Evolutionary conservation across 257 asterid genomes (phyloP), one percentile per base, ranked within the genome.

Genomic region (Plantago ovata): DNA sequence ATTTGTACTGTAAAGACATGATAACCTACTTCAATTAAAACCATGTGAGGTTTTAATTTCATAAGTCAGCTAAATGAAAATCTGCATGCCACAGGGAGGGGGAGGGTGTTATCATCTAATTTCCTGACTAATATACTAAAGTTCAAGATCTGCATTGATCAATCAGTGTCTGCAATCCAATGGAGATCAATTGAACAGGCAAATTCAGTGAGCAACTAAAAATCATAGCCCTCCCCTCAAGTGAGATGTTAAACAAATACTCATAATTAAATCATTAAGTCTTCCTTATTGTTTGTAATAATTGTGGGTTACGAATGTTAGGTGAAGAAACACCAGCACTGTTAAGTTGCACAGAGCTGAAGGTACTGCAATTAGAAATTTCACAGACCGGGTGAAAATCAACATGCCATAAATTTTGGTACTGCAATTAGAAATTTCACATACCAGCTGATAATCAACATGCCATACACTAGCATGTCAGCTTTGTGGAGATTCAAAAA

Each of bases 21-120:
- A 51, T 23, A 53, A 9, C 54, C 50, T 21, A 60, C 14, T 21
- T 68, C 61, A 18, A 64, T n/a, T 22, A 46, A 18, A 43, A 59
- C 16, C 19, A 43, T 18, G 60, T 15, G 50, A 16, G 23, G 11
- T 13, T 49, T 10, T 40, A 28, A 21, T 10, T 56, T 52, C 62
- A 44, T 60, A 13, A 1, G 18, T 3, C 0, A 32, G 23, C 41
- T 20, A 16, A 41, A 12, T 47, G 28, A 47, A 47, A 47, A 47
- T 6, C 18, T 47, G 28, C 10, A n/a, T n/a, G n/a, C n/a, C n/a
- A n/a, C n/a, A n/a, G n/a, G n/a, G 15, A 32, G 47, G 48, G 15
- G 59, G 18, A 58, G 12, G 14, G 4, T 28, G 4, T 4, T 19
- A 43, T 14, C 62, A 49, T 19, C 15, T 15, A 24, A 18, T 38